These are phyloP conservation scores for Penicillium polonicum DNA, from an alignment of 2,329 filamentous ascomycete genomes.

Conservation along the genomic window DNA sequence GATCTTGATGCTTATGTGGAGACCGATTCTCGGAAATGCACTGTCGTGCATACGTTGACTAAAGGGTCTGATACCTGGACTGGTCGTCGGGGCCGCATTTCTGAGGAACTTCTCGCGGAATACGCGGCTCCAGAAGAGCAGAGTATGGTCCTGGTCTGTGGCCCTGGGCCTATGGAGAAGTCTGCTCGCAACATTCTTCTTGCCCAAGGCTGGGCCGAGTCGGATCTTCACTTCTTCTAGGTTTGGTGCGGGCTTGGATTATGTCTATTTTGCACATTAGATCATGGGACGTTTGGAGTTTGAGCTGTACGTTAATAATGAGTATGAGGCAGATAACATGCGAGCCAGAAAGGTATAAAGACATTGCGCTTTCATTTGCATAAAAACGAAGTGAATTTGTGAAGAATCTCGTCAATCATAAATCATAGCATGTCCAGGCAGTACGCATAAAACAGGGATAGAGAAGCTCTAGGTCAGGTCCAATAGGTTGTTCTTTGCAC, in stretches of 20 bases:
- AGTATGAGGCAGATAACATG: background rate
- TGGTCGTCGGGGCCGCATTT: conserved; percentile 67
- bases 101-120: conserved; percentile 59
- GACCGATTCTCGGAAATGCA: conserved; percentile 55
- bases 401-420: conserved; percentile 5
- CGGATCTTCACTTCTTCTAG: conserved; percentile 74
- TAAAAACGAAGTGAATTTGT: background rate
- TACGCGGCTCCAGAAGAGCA: conserved; percentile 53
- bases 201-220: conserved; percentile 68
- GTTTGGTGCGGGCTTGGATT: background rate
- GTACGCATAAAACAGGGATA: background rate
- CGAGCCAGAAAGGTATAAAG: background rate
- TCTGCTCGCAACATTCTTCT: conserved; percentile 58
- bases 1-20: conserved; percentile 67
- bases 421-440: conserved; percentile 4
- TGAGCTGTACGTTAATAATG: background rate
- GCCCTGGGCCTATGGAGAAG: conserved; percentile 72
- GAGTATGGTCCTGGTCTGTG: conserved; percentile 72
- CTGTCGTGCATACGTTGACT: conserved; percentile 68
- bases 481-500: background rate
- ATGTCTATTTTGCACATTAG: background rate
- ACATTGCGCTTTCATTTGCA: background rate
- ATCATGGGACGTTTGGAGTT: background rate
- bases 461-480: background rate
- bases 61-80: conserved; percentile 64